Evolutionary conservation across 1,284 basidiomycete genomes (phyloP).

Genomic region (Sporisorium scitamineum): DNA sequence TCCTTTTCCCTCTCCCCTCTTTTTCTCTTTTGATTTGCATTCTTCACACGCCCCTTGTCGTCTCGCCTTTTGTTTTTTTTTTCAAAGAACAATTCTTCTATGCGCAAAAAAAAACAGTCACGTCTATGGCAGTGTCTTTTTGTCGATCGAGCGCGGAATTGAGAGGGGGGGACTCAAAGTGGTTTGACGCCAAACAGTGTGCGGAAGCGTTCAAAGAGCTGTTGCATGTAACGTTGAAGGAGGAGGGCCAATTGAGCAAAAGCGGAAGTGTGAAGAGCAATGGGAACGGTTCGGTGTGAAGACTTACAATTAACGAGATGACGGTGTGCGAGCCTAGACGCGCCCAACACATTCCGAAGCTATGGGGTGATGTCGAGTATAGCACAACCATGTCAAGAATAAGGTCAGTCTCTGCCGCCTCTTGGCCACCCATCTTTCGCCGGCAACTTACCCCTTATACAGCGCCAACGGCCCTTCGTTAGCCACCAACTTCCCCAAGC

Average conservation of each 20-base stretch:
- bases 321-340: conserved; percentile 58
- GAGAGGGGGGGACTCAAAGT: conserved; percentile 22
- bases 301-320: conserved; percentile 54
- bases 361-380: neutral
- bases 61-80: conserved; percentile 14
- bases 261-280: neutral
- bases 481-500: conserved; percentile 41
- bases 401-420: neutral
- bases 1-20: neutral
- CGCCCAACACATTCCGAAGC: conserved; percentile 61
- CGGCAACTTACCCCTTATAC: conserved; percentile 55
- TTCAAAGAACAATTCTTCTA: conserved; percentile 31
- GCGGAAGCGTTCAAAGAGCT: conserved; percentile 60
- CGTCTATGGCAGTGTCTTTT: conserved; percentile 7
- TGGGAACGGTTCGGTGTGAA: neutral
- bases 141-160: too few relatives aligned
- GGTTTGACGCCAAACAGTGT: conserved; percentile 58
- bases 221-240: neutral
- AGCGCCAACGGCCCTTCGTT: conserved; percentile 59
- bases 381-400: neutral
- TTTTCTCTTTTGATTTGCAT: conserved; percentile 5
- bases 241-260: neutral
- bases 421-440: neutral
- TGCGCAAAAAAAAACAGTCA: conserved; percentile 7
- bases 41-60: neutral